Evolutionary conservation across 108 stramenopile genomes (phyloP).

Genomic region (Parietichytrium sp.): DNA sequence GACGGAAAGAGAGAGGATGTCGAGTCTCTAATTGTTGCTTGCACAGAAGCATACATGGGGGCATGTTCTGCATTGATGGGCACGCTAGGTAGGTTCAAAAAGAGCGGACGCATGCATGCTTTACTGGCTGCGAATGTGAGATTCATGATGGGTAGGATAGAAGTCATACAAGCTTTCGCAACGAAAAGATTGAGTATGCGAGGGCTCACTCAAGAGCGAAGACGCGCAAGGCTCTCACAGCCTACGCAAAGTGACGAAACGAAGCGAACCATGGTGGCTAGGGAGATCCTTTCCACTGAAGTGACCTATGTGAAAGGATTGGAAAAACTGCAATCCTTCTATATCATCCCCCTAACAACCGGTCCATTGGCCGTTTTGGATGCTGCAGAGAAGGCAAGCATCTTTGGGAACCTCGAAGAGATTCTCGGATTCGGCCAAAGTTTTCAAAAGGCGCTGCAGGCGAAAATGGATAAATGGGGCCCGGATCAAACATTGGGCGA

Average conservation of each 20-base stretch:
- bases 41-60: conserved; percentile 12
- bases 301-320: neutral
- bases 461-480: neutral
- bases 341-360: neutral
- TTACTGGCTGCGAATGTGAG: neutral
- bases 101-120: neutral
- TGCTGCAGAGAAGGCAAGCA: neutral
- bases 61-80: conserved; percentile 13
- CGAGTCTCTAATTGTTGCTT: neutral
- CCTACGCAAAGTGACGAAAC: conserved; percentile 29
- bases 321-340: neutral
- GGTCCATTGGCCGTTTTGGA: neutral
- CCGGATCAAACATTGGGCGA: neutral
- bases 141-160: conserved; percentile 41
- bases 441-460: neutral
- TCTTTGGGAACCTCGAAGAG: conserved; percentile 30
- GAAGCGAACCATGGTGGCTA: neutral
- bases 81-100: neutral
- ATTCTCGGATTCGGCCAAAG: neutral
- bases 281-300: conserved; percentile 5
- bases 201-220: neutral
- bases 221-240: conserved; percentile 9
- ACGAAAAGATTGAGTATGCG: neutral
- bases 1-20: neutral
- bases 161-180: neutral